Conservation (phyloP, 257 asterid species). For the Dorcoceras hygrometricum region DNA sequence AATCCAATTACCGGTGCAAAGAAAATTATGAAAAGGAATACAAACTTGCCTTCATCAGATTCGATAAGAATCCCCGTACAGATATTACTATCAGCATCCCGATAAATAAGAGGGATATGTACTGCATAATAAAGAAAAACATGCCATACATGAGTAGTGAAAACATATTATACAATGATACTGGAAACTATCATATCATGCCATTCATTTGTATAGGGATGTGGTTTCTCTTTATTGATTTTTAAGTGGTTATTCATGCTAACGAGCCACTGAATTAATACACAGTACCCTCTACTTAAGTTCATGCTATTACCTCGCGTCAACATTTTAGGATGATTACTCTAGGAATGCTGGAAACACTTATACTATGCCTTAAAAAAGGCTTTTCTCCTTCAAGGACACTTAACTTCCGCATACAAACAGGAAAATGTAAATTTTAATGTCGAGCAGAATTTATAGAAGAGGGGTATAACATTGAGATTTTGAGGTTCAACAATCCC, state of each 20-base stretch:
- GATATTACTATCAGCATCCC: conserved; percentile 91
- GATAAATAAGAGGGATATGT: conserved; percentile 82
- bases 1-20: conserved; percentile 14
- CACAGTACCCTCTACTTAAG: conserved; percentile 7
- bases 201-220: conserved; percentile 10
- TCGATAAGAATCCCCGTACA: conserved; percentile 83
- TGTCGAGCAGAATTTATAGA: background rate
- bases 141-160: conserved; percentile 16
- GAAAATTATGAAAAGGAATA: conserved; percentile 11
- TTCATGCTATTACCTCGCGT: background rate
- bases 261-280: conserved; percentile 8
- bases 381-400: conserved; percentile 1
- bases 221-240: conserved; percentile 5
- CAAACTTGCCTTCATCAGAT: conserved; percentile 79
- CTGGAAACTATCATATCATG: conserved; percentile 11
- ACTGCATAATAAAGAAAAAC: conserved; percentile 47
- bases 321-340: conserved; percentile 1
- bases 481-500: conserved; percentile 6
- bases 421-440: conserved; percentile 11
- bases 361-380: conserved; percentile 5
- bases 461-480: background rate
- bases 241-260: conserved; percentile 1
- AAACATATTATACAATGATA: background rate
- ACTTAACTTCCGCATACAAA: background rate
- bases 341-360: background rate